A percentile compares a stretch with the other conserved stretches of the same genome.
Evolutionary conservation across 2,329 filamentous ascomycete genomes (phyloP).

Genomic region (Clonostachys solani): DNA sequence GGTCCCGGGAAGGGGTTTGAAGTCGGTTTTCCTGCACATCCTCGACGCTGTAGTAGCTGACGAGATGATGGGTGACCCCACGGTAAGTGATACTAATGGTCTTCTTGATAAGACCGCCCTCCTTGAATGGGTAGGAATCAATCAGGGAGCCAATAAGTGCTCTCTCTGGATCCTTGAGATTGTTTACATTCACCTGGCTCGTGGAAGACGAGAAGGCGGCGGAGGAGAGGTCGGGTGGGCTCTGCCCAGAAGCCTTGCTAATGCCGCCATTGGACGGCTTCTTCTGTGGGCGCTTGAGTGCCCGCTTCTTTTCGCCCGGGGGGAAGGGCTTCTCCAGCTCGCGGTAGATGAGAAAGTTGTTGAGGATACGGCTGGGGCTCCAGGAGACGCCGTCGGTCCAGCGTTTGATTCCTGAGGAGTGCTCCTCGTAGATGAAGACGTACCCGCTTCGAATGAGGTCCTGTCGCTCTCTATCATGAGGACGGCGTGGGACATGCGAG

Average conservation of each 20-base stretch:
- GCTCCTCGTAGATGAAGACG: slow-evolving; percentile 89
- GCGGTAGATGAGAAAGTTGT: slow-evolving; percentile 82
- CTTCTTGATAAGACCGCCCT: slow-evolving; percentile 82
- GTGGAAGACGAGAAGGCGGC: not conserved
- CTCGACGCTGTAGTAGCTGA: slow-evolving; percentile 82
- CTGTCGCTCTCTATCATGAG: slow-evolving; percentile 78
- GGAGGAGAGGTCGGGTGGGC: slow-evolving; percentile 6
- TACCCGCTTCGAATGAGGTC: slow-evolving; percentile 78
- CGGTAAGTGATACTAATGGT: slow-evolving; percentile 78
- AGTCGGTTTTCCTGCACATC: slow-evolving; percentile 67
- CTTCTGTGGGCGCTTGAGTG: slow-evolving; percentile 63
- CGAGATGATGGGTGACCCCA: slow-evolving; percentile 76
- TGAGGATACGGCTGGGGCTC: slow-evolving; percentile 83
- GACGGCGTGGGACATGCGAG: slow-evolving; percentile 74
- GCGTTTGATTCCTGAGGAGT: slow-evolving; percentile 84
- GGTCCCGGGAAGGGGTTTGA: slow-evolving; percentile 50
- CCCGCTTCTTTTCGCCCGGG: slow-evolving; percentile 80
- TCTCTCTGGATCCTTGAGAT: slow-evolving; percentile 25
- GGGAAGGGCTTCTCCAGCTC: slow-evolving; percentile 76
- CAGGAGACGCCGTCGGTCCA: slow-evolving; percentile 92
- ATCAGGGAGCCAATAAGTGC: slow-evolving; percentile 73
- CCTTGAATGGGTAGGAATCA: slow-evolving; percentile 88
- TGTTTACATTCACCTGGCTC: slow-evolving; percentile 2
- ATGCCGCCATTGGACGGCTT: slow-evolving; percentile 21
- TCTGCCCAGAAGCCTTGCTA: slow-evolving; percentile 18